phyloP scores from a whole-genome alignment of 1,284 basidiomycete genomes.

The Boletus semigastroideus region DNA sequence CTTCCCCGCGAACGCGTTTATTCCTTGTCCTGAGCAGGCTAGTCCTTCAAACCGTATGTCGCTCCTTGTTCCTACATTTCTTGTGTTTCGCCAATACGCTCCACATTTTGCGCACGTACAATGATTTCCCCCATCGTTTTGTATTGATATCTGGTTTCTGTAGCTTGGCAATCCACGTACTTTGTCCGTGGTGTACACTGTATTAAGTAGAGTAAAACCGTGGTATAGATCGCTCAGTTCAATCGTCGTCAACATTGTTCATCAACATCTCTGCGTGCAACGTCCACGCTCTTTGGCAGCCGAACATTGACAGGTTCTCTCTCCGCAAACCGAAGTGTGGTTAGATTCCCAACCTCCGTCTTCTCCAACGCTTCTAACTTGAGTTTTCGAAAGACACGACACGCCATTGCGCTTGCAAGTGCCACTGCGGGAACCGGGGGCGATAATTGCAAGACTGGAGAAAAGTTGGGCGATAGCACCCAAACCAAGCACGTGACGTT shows the following conservation, averaged over 20 bases:
- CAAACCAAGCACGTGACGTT: constrained; percentile 16
- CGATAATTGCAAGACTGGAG: constrained; percentile 18
- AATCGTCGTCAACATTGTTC: constrained; percentile 1
- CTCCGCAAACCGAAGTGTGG: constrained; percentile 22
- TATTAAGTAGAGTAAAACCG: not conserved
- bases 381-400: constrained; percentile 37
- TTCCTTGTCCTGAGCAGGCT: constrained; percentile 10
- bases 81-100: not conserved
- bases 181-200: not conserved
- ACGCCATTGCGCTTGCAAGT: constrained; percentile 33
- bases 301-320: constrained; percentile 1
- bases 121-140: constrained; percentile 13
- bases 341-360: constrained; percentile 11
- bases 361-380: constrained; percentile 14
- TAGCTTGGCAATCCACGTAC: not conserved
- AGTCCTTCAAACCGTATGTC: constrained; percentile 3
- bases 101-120: not conserved
- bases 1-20: constrained; percentile 1
- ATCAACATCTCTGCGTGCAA: not conserved
- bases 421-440: constrained; percentile 26
- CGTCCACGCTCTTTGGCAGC: not conserved
- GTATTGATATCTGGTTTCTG: constrained; percentile 12
- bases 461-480: not conserved
- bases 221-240: not conserved
- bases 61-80: constrained; percentile 5